Evolutionary conservation across 164 flowering plant genomes (phyloP).

Genomic region (Annona cherimola): DNA sequence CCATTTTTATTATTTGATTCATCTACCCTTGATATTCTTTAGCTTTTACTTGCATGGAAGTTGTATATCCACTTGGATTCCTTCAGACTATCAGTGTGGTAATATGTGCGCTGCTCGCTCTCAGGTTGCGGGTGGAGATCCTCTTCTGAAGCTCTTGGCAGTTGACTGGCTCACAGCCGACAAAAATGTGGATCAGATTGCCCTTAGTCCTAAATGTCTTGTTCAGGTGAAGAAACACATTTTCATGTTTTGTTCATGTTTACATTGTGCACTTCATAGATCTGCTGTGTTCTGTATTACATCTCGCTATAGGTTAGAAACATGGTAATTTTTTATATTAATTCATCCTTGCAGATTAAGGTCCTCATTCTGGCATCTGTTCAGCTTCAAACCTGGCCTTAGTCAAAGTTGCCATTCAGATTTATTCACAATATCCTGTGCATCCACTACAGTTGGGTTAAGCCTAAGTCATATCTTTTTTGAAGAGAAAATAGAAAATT

Average conservation of each 20-base stretch:
- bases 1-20: not conserved
- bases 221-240: slow-evolving; percentile 62
- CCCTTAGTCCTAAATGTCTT: slow-evolving; percentile 65
- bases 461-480: too few species aligned
- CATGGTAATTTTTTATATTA: not conserved
- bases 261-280: not conserved
- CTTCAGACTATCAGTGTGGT: not conserved
- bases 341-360: not conserved
- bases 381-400: not conserved
- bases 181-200: slow-evolving; percentile 39
- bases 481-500: too few species aligned
- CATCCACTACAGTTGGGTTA: too few species aligned
- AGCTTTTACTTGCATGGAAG: not conserved
- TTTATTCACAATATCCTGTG: too few species aligned
- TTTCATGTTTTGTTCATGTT: not conserved
- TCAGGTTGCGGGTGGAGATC: slow-evolving; percentile 83
- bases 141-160: slow-evolving; percentile 85
- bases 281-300: not conserved
- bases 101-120: not conserved
- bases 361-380: not conserved
- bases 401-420: not conserved
- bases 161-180: slow-evolving; percentile 93
- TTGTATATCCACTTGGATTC: not conserved
- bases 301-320: not conserved
- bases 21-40: not conserved